Base-by-base conservation (phyloP, 2,329 filamentous ascomycete genomes). In the Talaromyces sp. region DNA sequence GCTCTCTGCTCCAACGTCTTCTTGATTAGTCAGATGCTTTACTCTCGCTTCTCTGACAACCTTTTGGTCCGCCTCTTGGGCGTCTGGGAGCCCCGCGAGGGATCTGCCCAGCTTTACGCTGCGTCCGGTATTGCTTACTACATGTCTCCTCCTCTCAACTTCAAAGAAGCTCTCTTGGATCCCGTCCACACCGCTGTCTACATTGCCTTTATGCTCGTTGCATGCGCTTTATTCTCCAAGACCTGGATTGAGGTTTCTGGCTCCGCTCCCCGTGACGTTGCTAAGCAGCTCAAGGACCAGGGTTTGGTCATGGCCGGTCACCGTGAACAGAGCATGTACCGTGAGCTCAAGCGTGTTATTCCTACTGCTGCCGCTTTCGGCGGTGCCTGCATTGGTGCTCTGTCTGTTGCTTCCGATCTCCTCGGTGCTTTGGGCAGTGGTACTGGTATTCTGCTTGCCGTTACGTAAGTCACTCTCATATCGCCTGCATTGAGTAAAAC, bases 311-410 rank as follows among this genome's bases (percentile, higher is more conserved):
- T 99, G 96, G 93, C 95, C 73, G 95, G 95, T 75, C 95, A 99
- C 84, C 91, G 95, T 82, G 96, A 99, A 80, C 93, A 98, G 86
- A 96, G 91, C 84, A 99, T 99, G 95, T 99, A 99, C 88, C 96
- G 96, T 85, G 95, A 99, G 82, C 87, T 99, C 68, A 99, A 99
- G 90, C 90, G 95, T 74, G 95, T 99, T 73, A 99, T 99, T 69
- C 96, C 95, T 67, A 98, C 95, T 65, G 96, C 95, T 66, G 95
- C 95, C 68, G 95, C 96, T 72, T 99, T 99, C 70, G 95, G 96
- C 80, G 95, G 95, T 85, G 95, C 95, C 69, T 98, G 93, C 84
- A 99, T 99, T 83, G 95, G 95, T 83, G 93, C 91, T 70, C 88
- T 99, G 68, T 98, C 93, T 59, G 93, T 99, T 73, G 88, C 90